Evolutionary conservation across 2,329 filamentous ascomycete genomes (phyloP), one percentile per base, ranked within the genome.

Genomic region (Neofusicoccum ribis): DNA sequence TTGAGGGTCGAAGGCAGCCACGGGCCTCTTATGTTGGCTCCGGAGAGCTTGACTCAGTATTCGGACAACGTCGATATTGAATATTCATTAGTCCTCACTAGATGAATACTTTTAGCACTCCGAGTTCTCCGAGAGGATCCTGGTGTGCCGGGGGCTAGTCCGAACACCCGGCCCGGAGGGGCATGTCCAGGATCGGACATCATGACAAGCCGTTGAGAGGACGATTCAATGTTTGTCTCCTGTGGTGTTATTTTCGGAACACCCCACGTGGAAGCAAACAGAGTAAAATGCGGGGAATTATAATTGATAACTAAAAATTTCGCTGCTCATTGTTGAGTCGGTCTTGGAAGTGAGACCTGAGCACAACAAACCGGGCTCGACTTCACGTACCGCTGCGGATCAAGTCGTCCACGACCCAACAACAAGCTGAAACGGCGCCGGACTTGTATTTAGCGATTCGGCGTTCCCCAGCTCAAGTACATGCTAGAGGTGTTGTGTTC

Each of bases 91-190:
- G 8, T 2, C 5, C 9, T 59, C 20, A 12, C 2, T 31, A 20
- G 14, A n/a, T 0, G 8, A 12, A 15, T 15, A 9, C 8, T 8
- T 41, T 37, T 52, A 23, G 52, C 15, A 3, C 23, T 34, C 54
- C 54, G 23, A 59, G 41, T 7, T 11, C 17, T 11, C 41, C 54
- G 54, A 12, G 9, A 31, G 37, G 27, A 12, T 1, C 6, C 36
- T 6, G 15, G 20, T 36, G 5, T 15, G 12, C 36, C 47, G 41
- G 43, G 41, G 43, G 43, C 56, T 9, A 36, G n/a, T 60, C 56
- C 56, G 56, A 60, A 36, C 9, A 34, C 15, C 56, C 56, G 56
- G 56, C 43, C 43, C 27, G 56, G 56, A 60, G 52, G 39, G 20
- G 54, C 14, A 8, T n/a, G 17, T 23, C 31, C 17, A 23, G 20